Evolutionary conservation across 176 grass and related monocot species (phyloP).

Genomic region (Oryza longistaminata): DNA sequence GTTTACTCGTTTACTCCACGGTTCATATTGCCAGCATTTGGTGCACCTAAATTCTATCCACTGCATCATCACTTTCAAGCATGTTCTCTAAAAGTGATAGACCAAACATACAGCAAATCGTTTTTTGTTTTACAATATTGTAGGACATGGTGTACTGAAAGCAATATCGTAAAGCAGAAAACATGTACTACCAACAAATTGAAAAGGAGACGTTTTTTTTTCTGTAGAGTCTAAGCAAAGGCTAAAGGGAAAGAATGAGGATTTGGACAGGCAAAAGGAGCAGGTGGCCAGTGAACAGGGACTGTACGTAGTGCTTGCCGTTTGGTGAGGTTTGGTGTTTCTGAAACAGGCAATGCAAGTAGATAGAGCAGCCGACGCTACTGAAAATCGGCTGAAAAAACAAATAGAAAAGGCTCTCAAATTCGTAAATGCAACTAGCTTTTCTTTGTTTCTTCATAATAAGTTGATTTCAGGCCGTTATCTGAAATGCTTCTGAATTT

Average conservation of each 20-base stretch:
- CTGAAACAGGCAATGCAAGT: constrained; percentile 3
- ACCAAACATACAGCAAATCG: neutral
- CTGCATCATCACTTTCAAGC: neutral
- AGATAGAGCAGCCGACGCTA: neutral
- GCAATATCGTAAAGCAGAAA: neutral
- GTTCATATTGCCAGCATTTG: neutral
- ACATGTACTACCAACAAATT: neutral
- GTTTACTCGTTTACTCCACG: neutral
- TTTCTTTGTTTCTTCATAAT: neutral
- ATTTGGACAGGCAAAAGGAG: neutral
- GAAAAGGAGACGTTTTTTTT: neutral
- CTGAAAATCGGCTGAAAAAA: neutral
- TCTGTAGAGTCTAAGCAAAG: constrained; percentile 48
- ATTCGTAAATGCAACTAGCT: neutral
- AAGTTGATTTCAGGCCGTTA: neutral
- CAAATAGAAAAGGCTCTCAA: neutral
- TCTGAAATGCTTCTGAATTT: neutral
- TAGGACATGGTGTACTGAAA: neutral
- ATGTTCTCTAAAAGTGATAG: neutral
- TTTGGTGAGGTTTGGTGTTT: constrained; percentile 31
- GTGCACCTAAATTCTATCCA: constrained; percentile 41
- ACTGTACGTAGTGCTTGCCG: neutral
- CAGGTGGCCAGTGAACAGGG: neutral
- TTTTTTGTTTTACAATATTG: neutral
- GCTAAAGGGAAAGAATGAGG: neutral